Evolutionary conservation across 306 rosid genomes (phyloP), one percentile per base, ranked within the genome.

Genomic region (Quercus bicolor): DNA sequence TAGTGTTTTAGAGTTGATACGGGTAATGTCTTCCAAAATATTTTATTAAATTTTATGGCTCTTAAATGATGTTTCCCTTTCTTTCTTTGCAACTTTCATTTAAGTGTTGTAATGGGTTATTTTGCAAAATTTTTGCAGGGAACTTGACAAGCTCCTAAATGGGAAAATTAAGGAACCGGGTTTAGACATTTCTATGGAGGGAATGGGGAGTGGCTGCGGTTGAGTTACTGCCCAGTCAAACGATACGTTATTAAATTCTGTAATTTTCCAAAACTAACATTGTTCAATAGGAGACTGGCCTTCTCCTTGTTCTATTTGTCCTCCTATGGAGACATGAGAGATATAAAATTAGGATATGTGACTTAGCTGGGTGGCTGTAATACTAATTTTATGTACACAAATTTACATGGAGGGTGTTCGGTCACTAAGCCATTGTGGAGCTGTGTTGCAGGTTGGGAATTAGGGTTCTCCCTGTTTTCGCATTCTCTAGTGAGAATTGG

Each of bases 121-220:
- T 19, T 80, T 74, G 82, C 89, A 95, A 97, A 95, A 89, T 77
- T 57, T 95, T 81, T 97, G 94, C 0, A 82, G 89, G 24, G 97
- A 92, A 83, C 97, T 92, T 18, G 98, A 95, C 84, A 91, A 83
- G 88, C 96, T 95, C 75, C 81, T 92, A 23, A 92, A 87, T 62
- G 90, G 87, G 75, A 95, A 95, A 84, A 91, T 95, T 55, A 85
- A 86, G 81, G 97, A 95, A 59, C 97, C 97, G 4, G 87, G 90
- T 34, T 83, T 95, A 28, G 97, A 92, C 87, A 79, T 95, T 85
- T 80, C 94, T 33, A 62, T 76, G 9, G 94, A 91, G 82, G 98
- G 98, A 75, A 88, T 87, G 66, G 43, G 92, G 84, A 56, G 97
- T 92, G 66, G 98, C 96, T 82, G 98, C 89, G 48, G 73, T 90